phyloP scores from a whole-genome alignment of 306 rosid species.

The Alnus glutinosa region DNA sequence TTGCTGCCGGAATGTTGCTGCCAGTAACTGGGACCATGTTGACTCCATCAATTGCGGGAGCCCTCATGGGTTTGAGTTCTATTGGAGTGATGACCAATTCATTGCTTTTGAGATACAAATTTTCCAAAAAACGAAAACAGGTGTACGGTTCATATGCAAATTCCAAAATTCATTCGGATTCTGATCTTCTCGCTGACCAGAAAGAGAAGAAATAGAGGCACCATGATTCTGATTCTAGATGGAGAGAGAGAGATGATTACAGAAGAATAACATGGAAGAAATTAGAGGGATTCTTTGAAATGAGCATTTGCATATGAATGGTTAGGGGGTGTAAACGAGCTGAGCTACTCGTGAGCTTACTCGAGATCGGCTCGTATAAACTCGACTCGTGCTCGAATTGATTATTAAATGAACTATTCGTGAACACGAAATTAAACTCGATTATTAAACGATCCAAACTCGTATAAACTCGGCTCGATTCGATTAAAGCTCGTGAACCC shows the following conservation, averaged over 20 bases:
- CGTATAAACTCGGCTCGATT: too few relatives aligned
- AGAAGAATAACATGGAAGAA: not conserved
- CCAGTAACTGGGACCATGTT: slow-evolving; percentile 81
- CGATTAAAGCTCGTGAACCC: too few relatives aligned
- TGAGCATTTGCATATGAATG: not conserved
- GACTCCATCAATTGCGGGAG: slow-evolving; percentile 98
- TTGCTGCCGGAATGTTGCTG: slow-evolving; percentile 88
- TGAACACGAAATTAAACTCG: too few relatives aligned
- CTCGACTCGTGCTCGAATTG: too few relatives aligned
- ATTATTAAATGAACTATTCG: too few relatives aligned
- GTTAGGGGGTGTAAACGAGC: too few relatives aligned
- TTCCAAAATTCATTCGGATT: slow-evolving; percentile 22
- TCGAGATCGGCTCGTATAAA: too few relatives aligned
- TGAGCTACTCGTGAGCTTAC: too few relatives aligned
- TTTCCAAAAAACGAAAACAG: slow-evolving; percentile 59
- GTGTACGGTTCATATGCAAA: slow-evolving; percentile 32
- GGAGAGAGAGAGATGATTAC: slow-evolving; percentile 26
- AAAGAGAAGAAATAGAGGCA: slow-evolving; percentile 31
- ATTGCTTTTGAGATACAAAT: slow-evolving; percentile 67
- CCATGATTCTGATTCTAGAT: slow-evolving; percentile 30
- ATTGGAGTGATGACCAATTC: slow-evolving; percentile 90
- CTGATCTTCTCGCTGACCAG: slow-evolving; percentile 32
- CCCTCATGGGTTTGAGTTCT: slow-evolving; percentile 91
- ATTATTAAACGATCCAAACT: too few relatives aligned
- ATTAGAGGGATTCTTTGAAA: slow-evolving; percentile 13